Evolutionary conservation across 225 moss, liverwort and hornwort species (phyloP).

Genomic region (Pleurozium schreberi): DNA sequence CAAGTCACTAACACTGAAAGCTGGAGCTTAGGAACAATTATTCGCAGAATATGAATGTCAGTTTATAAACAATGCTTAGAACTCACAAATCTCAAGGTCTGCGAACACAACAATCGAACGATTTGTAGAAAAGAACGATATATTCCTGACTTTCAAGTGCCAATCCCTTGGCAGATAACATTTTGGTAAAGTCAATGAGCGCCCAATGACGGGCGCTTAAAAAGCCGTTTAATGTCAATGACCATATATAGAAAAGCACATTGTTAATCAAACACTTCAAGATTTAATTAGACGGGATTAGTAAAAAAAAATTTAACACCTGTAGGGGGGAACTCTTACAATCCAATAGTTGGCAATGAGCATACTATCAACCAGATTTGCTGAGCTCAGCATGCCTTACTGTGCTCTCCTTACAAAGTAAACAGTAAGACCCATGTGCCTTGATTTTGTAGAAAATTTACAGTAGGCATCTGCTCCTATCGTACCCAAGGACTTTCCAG

Average conservation of each 20-base stretch:
- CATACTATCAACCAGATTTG: slow-evolving; percentile 4
- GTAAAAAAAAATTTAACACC: neutral
- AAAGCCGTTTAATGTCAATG: neutral
- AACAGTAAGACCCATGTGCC: slow-evolving; percentile 1
- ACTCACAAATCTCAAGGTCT: neutral
- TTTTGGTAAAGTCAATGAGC: neutral
- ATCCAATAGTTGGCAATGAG: slow-evolving; percentile 1
- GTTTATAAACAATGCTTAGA: neutral
- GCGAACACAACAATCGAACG: neutral
- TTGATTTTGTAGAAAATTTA: slow-evolving; percentile 6
- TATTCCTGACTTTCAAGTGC: neutral
- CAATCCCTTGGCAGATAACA: neutral
- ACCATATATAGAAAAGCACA: neutral
- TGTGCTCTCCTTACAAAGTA: slow-evolving; percentile 4
- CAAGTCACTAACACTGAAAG: neutral
- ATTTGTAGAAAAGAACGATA: neutral
- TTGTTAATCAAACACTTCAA: neutral
- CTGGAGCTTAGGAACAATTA: neutral
- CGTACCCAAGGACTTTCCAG: neutral
- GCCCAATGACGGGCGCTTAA: neutral
- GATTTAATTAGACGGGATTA: neutral
- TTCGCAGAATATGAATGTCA: neutral
- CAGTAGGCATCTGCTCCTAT: neutral
- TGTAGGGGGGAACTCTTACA: neutral
- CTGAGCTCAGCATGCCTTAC: neutral